phyloP scores from a whole-genome alignment of 805 yeast genomes.

The Metschnikowia sp. region DNA sequence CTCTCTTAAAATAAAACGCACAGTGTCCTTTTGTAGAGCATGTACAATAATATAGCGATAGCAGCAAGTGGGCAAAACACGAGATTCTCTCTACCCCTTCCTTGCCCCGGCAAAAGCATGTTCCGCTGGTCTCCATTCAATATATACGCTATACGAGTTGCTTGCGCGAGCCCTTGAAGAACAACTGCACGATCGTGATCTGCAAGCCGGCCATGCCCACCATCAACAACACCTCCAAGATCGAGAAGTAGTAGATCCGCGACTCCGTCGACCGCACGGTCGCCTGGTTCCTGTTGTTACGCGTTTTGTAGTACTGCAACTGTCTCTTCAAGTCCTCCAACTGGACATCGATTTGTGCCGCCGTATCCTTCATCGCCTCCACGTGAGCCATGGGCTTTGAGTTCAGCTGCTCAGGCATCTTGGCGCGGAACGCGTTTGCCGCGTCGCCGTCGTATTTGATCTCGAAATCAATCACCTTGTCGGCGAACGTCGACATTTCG shows the following conservation, averaged over 20 bases:
- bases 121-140: too few relatives aligned
- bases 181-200: constrained; percentile 62
- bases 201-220: constrained; percentile 73
- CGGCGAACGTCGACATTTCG: constrained; percentile 77
- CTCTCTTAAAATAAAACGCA: too few relatives aligned
- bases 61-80: too few relatives aligned
- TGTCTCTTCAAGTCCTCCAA: constrained; percentile 54
- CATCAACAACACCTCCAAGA: constrained; percentile 67
- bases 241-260: constrained; percentile 73
- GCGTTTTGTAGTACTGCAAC: constrained; percentile 79
- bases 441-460: constrained; percentile 50
- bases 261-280: constrained; percentile 79
- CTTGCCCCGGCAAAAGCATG: too few relatives aligned
- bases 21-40: too few relatives aligned
- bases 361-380: constrained; percentile 50
- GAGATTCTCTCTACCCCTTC: too few relatives aligned
- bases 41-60: too few relatives aligned
- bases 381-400: constrained; percentile 50
- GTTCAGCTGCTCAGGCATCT: constrained; percentile 53
- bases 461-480: constrained; percentile 82
- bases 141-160: constrained; percentile 46
- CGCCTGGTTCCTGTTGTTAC: constrained; percentile 88
- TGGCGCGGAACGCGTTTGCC: constrained; percentile 48
- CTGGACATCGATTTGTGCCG: constrained; percentile 57
- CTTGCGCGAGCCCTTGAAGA: constrained; percentile 69